Evolutionary conservation across 768 basidiomycete species (phyloP).

Genomic region (Kwoniella dejecticola): DNA sequence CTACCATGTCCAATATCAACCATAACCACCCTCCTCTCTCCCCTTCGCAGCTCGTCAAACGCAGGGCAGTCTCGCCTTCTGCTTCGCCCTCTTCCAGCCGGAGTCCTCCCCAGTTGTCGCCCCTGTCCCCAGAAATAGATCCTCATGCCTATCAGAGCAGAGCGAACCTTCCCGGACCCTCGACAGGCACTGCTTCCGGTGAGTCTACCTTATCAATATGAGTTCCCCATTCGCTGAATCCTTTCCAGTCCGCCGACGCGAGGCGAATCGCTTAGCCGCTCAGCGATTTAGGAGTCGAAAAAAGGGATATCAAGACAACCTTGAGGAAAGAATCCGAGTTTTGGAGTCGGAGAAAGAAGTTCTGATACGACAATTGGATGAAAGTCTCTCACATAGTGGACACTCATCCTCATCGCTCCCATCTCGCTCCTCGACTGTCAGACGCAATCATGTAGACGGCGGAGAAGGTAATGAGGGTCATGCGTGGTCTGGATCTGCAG

Average conservation of each 20-base stretch:
- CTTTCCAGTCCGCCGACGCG: conserved; percentile 36
- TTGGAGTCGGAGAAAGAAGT: conserved; percentile 47
- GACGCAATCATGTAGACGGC: conserved; percentile 3
- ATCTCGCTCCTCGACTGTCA: conserved; percentile 8
- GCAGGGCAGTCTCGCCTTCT: not conserved
- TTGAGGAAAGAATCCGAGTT: conserved; percentile 44
- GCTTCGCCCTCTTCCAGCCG: not conserved
- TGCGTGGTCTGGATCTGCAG: not conserved
- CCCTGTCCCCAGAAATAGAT: conserved; percentile 1
- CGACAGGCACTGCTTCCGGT: not conserved
- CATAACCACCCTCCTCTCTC: not conserved
- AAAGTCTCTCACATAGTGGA: conserved; percentile 7
- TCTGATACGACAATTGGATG: conserved; percentile 28
- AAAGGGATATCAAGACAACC: conserved; percentile 53
- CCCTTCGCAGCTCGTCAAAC: not conserved
- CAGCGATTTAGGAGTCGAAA: conserved; percentile 53
- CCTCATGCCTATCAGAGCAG: not conserved
- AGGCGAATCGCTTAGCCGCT: conserved; percentile 53
- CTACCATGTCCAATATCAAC: too few relatives aligned
- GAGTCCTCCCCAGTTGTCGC: not conserved
- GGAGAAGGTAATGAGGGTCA: not conserved
- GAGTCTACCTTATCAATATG: not conserved
- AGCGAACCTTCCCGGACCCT: not conserved
- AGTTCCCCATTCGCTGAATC: conserved; percentile 8
- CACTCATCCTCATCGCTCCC: conserved; percentile 7